These are phyloP conservation scores for Lactarius vividus DNA, from an alignment of 768 basidiomycete species.

Conservation along the genomic window DNA sequence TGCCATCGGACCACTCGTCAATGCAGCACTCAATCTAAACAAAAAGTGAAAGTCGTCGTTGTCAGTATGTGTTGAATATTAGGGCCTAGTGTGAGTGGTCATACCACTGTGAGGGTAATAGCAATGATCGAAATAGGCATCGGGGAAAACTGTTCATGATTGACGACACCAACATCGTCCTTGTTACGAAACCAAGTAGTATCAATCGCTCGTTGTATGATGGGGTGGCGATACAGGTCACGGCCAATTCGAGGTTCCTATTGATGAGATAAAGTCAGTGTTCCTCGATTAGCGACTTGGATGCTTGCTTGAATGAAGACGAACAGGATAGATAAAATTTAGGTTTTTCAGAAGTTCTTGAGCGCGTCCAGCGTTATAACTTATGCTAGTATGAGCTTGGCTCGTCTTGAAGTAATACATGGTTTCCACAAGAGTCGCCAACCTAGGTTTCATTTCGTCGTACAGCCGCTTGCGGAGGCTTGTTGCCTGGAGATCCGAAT, in stretches of 20 bases:
- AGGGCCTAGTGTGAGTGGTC: not conserved
- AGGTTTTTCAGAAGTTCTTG: conserved; percentile 10
- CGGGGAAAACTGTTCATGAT: not conserved
- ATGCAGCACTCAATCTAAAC: not conserved
- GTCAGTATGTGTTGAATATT: not conserved
- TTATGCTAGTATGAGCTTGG: not conserved
- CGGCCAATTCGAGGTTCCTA: not conserved
- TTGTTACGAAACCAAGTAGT: conserved; percentile 8
- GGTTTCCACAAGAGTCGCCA: conserved; percentile 7
- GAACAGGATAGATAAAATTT: conserved; percentile 16
- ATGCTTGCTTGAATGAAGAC: not conserved
- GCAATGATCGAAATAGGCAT: conserved; percentile 1
- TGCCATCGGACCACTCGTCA: conserved; percentile 4
- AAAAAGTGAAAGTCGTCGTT: not conserved
- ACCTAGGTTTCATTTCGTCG: conserved; percentile 1
- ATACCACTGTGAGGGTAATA: conserved; percentile 6
- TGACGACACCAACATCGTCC: not conserved
- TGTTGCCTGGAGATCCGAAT: not conserved
- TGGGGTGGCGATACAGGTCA: conserved; percentile 8
- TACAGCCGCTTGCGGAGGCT: not conserved
- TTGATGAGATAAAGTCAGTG: not conserved
- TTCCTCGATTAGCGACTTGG: too few relatives aligned
- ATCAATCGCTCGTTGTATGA: conserved; percentile 10
- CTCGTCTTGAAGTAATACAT: conserved; percentile 7
- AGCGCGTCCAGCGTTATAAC: conserved; percentile 1